Conservation (phyloP, 805 yeast genomes). For the Myxozyma kluyveri region DNA sequence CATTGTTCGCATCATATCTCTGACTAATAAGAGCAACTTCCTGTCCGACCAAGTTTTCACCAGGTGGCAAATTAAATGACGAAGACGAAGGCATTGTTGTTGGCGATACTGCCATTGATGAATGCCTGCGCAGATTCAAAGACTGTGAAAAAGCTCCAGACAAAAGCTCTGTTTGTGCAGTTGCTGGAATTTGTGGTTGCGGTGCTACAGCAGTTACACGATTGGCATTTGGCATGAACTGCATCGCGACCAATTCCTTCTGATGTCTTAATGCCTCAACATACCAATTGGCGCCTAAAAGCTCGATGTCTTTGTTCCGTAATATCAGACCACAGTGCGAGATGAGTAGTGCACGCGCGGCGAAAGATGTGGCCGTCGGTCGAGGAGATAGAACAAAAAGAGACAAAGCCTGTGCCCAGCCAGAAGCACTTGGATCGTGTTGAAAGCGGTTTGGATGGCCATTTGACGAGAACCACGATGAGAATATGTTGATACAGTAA, state of each 20-base stretch:
- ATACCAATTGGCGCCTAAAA: slow-evolving; percentile 15
- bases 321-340: slow-evolving; percentile 6
- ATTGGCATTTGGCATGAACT: background rate
- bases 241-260: slow-evolving; percentile 4
- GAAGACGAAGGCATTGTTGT: background rate
- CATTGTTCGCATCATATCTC: no score
- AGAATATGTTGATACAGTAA: slow-evolving; percentile 11
- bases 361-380: slow-evolving; percentile 12
- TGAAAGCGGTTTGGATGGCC: background rate
- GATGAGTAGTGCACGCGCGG: slow-evolving; percentile 12
- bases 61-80: background rate
- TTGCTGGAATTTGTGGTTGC: background rate
- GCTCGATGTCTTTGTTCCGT: slow-evolving; percentile 4
- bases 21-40: no score
- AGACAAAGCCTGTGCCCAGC: slow-evolving; percentile 9
- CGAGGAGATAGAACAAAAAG: slow-evolving; percentile 11
- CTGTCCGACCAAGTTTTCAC: background rate
- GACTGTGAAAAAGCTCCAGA: background rate
- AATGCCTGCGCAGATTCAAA: background rate
- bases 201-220: background rate
- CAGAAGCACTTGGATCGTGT: background rate
- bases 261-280: slow-evolving; percentile 11
- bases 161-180: background rate
- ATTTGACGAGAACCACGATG: background rate
- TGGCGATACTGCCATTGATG: background rate